phyloP scores from a whole-genome alignment of 306 rosid genomes.

The Cercis canadensis region DNA sequence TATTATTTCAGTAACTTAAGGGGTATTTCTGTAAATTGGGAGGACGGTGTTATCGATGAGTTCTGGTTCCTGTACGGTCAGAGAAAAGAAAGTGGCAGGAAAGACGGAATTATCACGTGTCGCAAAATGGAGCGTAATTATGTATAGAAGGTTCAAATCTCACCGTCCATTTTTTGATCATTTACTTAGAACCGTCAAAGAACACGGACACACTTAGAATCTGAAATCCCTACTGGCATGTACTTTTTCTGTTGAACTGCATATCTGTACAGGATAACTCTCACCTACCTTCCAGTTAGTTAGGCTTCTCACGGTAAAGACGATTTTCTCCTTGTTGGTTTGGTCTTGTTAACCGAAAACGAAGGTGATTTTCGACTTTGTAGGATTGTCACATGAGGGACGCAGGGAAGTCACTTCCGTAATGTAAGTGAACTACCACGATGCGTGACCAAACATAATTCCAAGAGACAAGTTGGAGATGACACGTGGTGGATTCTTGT shows the following conservation, averaged over 20 bases:
- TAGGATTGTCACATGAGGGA: background rate
- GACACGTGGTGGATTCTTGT: conserved; percentile 44
- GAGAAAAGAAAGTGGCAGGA: conserved; percentile 51
- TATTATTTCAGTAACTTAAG: background rate
- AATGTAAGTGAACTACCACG: conserved; percentile 35
- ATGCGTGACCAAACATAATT: conserved; percentile 36
- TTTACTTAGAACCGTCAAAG: conserved; percentile 39
- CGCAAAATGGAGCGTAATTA: background rate
- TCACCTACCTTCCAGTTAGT: conserved; percentile 67
- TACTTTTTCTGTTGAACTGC: conserved; percentile 54
- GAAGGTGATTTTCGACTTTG: conserved; percentile 45
- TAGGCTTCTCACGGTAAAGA: conserved; percentile 27
- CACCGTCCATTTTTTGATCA: conserved; percentile 43
- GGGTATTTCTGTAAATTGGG: conserved; percentile 33
- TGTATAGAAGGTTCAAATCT: conserved; percentile 15
- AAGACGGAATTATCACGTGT: conserved; percentile 58
- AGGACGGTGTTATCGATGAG: conserved; percentile 56
- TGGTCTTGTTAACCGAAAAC: rapidly evolving
- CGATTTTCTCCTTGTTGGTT: conserved; percentile 43
- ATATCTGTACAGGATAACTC: conserved; percentile 51
- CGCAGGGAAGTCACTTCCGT: conserved; percentile 36
- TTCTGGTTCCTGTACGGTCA: conserved; percentile 54
- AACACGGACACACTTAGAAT: conserved; percentile 26
- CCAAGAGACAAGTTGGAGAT: conserved; percentile 6
- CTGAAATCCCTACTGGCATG: conserved; percentile 31